Percentiles rank a stretch among this genome's conserved stretches.
These are phyloP conservation scores for Speleostelium caveatum DNA, from an alignment of 78 protist species.

Conservation along the genomic window DNA sequence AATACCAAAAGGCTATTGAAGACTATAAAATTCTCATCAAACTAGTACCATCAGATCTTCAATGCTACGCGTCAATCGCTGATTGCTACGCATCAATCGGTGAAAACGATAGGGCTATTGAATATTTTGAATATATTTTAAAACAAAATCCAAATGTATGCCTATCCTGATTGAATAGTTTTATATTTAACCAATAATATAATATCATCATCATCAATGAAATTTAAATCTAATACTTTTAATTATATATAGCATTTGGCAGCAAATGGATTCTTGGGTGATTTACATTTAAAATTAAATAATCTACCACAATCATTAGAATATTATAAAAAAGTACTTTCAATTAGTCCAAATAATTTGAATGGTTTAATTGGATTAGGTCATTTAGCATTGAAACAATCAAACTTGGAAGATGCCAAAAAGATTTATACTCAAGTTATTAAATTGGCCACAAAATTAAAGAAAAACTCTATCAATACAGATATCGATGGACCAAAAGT, in stretches of 20 bases:
- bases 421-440: conserved; percentile 23
- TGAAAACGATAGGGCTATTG: conserved; percentile 19
- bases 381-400: conserved; percentile 49
- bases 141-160: conserved; percentile 38
- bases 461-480: not conserved
- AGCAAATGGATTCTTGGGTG: conserved; percentile 62
- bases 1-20: conserved; percentile 26
- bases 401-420: conserved; percentile 1
- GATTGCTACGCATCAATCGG: conserved; percentile 11
- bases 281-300: conserved; percentile 19
- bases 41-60: conserved; percentile 12
- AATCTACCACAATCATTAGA: conserved; percentile 3
- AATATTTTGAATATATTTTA: conserved; percentile 28
- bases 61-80: conserved; percentile 34
- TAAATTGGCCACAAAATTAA: not conserved
- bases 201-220: not conserved
- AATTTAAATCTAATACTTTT: not conserved
- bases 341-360: conserved; percentile 5
- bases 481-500: not conserved
- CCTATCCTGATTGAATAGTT: not conserved
- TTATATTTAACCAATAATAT: not conserved
- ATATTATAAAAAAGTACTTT: conserved; percentile 25
- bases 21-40: conserved; percentile 37
- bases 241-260: conserved; percentile 25
- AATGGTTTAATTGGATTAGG: conserved; percentile 33